Evolutionary conservation across 2,329 filamentous ascomycete species (phyloP).

Genomic region (Teratosphaeria viscida): DNA sequence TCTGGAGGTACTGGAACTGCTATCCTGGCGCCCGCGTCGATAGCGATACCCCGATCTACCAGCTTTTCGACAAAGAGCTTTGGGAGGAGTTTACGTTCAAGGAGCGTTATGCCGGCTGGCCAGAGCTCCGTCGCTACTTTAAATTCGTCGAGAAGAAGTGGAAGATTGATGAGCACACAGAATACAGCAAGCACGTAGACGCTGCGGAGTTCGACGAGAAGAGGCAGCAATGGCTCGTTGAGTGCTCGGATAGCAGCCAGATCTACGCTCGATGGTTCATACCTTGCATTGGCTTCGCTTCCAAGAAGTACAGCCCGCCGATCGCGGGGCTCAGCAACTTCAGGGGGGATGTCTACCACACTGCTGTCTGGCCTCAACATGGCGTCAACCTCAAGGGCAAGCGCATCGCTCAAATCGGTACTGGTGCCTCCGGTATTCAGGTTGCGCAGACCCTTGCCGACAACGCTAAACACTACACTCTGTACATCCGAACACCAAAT

Average conservation of each 20-base stretch:
- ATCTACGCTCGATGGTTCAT: slow-evolving; percentile 44
- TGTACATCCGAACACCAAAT: slow-evolving; percentile 46
- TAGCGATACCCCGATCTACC: slow-evolving; percentile 25
- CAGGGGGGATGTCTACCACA: slow-evolving; percentile 45
- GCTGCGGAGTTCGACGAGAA: slow-evolving; percentile 43
- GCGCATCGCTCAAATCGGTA: slow-evolving; percentile 52
- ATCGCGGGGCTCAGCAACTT: slow-evolving; percentile 51
- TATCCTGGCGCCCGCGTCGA: slow-evolving; percentile 37
- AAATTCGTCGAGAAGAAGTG: slow-evolving; percentile 48
- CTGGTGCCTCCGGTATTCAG: slow-evolving; percentile 54
- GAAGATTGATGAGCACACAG: slow-evolving; percentile 44
- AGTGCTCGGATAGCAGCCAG: slow-evolving; percentile 41
- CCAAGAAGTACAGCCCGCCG: slow-evolving; percentile 49
- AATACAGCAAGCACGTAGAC: slow-evolving; percentile 47
- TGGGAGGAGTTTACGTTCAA: slow-evolving; percentile 45
- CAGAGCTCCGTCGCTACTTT: slow-evolving; percentile 49
- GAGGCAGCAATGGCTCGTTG: slow-evolving; percentile 40
- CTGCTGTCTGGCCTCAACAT: slow-evolving; percentile 44
- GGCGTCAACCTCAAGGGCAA: slow-evolving; percentile 47
- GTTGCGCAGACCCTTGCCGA: slow-evolving; percentile 22
- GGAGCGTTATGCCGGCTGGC: slow-evolving; percentile 20
- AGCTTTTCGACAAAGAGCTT: slow-evolving; percentile 19
- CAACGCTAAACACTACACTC: slow-evolving; percentile 43
- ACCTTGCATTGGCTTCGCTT: slow-evolving; percentile 47
- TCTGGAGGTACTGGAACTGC: slow-evolving; percentile 15